Evolutionary conservation across 305 asterid genomes (phyloP), one percentile per base, ranked within the genome.

Genomic region (Nicotiana rustica): DNA sequence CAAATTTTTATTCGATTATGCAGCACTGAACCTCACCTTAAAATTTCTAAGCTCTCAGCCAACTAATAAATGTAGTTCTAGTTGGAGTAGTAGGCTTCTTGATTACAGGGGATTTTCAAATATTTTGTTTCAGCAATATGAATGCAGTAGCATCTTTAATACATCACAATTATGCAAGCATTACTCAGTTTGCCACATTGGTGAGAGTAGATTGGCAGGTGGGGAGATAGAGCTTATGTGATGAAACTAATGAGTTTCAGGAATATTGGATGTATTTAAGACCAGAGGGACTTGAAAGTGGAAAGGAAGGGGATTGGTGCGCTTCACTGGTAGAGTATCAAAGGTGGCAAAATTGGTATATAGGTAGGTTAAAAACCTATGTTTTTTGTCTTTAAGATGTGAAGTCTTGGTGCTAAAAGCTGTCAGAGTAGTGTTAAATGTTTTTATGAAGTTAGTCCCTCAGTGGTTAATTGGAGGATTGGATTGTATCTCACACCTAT

Each of bases 221-320:
- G 9, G 69, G 1, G n/a, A 64, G 13, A 10, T 64, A 29, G 38
- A 25, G 38, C 38, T 64, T 64, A 31, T 64, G 31, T 64, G 36
- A 64, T 25, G 69, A 25, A 64, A 64, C 38, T 25, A 25, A 64
- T 64, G 69, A 4, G 69, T 38, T 64, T 38, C 6, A 25, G 31
- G 69, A 64, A 10, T 25, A 35, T 25, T 25, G 38, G n/a, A 64
- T 64, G 38, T 25, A 64, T 64, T 35, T 29, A 64, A 64, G 69
- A 64, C 29, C 67, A 8, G 33, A 61, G 67, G 0, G 67, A 61
- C 35, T 61, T 61, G 33, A 21, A 61, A 61, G 67, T 61, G 67
- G 31, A 3, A 19, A 61, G 67, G 67, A 61, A 61, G 67, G 67
- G 67, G 67, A 19, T 61, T 61, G 67, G 67, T 61, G 14, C 67